phyloP scores from a whole-genome alignment of 2,329 filamentous ascomycete genomes.

The Fusarium longipes region DNA sequence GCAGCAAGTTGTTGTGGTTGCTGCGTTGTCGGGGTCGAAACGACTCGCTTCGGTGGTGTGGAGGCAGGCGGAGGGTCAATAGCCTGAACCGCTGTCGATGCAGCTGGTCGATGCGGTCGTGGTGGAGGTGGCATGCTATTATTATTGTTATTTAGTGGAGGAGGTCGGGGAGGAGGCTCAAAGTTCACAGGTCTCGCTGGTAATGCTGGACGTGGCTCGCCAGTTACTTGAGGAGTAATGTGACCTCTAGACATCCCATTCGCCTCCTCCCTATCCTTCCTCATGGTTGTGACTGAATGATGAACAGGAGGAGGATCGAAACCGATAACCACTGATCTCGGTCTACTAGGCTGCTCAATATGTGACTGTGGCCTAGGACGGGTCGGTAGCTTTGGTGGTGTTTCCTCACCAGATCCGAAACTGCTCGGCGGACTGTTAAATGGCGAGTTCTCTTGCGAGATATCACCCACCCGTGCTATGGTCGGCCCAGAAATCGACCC shows the following conservation, averaged over 20 bases:
- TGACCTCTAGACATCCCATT: slow-evolving; percentile 54
- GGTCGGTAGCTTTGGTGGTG: slow-evolving; percentile 61
- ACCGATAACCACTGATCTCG: slow-evolving; percentile 36
- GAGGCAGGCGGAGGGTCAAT: slow-evolving; percentile 29
- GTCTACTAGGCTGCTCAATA: slow-evolving; percentile 37
- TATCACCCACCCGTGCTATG: slow-evolving; percentile 28
- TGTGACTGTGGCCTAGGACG: slow-evolving; percentile 60
- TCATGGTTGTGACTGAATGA: slow-evolving; percentile 58
- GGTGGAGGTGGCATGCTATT: slow-evolving; percentile 55
- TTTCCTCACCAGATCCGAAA: slow-evolving; percentile 65
- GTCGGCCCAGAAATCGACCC: slow-evolving; percentile 25
- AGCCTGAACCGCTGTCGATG: slow-evolving; percentile 35
- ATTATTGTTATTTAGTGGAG: slow-evolving; percentile 27
- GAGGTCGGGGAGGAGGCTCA: slow-evolving; percentile 39
- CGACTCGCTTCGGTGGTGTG: slow-evolving; percentile 48
- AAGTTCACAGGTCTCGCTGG: slow-evolving; percentile 60
- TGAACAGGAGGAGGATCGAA: slow-evolving; percentile 67
- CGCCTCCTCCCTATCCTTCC: slow-evolving; percentile 59
- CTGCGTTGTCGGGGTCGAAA: slow-evolving; percentile 49
- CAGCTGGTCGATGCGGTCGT: slow-evolving; percentile 57
- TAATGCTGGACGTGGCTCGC: slow-evolving; percentile 60
- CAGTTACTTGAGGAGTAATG: slow-evolving; percentile 55
- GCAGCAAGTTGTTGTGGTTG: slow-evolving; percentile 47
- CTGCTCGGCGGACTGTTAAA: slow-evolving; percentile 89
- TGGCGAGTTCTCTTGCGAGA: slow-evolving; percentile 70